phyloP scores from a whole-genome alignment of 2,329 filamentous ascomycete genomes.

The Fusarium keratoplasticum region DNA sequence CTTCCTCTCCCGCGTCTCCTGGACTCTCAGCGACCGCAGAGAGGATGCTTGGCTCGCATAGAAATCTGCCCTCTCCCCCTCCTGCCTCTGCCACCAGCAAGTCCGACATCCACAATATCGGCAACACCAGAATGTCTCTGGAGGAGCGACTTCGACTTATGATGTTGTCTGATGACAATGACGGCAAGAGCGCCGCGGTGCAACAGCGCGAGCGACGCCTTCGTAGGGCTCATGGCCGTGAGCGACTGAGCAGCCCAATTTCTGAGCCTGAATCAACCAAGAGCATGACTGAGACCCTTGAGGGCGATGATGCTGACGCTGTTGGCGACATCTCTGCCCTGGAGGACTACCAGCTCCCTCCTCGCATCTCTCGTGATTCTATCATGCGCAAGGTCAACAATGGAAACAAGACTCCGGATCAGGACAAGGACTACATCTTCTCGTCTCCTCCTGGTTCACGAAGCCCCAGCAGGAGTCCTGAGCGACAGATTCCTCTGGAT shows the following conservation, averaged over 20 bases:
- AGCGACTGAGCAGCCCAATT: conserved; percentile 59
- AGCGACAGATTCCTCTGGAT: conserved; percentile 73
- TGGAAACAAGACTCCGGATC: conserved; percentile 64
- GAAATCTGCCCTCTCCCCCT: conserved; percentile 80
- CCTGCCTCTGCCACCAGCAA: conserved; percentile 74
- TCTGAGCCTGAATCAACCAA: conserved; percentile 52
- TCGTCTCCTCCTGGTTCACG: conserved; percentile 69
- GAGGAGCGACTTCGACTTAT: conserved; percentile 89
- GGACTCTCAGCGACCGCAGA: conserved; percentile 80
- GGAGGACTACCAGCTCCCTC: conserved; percentile 74
- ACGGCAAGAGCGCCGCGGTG: conserved; percentile 69
- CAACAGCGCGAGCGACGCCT: conserved; percentile 77
- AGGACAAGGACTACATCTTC: conserved; percentile 72
- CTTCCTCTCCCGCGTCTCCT: conserved; percentile 67
- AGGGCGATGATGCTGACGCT: conserved; percentile 70
- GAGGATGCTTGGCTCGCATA: conserved; percentile 73
- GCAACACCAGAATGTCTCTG: conserved; percentile 80
- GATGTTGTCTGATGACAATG: conserved; percentile 80
- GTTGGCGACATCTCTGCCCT: conserved; percentile 70
- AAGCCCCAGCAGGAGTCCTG: conserved; percentile 59
- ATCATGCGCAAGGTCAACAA: conserved; percentile 86
- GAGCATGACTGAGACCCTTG: conserved; percentile 51
- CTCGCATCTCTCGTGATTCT: conserved; percentile 91
- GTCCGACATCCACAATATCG: conserved; percentile 81
- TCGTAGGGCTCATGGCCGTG: conserved; percentile 68